Percentiles rank a stretch among this genome's conserved stretches.
phyloP scores from a whole-genome alignment of 495 filamentous ascomycete genomes.

The Neurospora pannonica region DNA sequence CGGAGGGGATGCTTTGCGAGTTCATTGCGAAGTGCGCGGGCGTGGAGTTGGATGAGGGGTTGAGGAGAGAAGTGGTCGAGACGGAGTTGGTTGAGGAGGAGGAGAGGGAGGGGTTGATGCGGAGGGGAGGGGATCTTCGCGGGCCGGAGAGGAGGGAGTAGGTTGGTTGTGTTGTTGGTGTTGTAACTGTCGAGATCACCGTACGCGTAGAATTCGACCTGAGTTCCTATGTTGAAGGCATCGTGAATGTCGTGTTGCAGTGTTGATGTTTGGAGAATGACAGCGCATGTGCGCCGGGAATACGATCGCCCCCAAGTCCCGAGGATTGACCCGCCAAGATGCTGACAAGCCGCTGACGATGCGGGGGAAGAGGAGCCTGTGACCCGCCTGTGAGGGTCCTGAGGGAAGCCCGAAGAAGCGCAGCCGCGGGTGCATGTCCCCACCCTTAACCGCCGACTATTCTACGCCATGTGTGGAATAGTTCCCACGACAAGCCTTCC shows the following conservation, averaged over 20 bases:
- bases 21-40: slow-evolving; percentile 25
- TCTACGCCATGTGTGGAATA: neutral
- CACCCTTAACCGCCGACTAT: neutral
- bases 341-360: neutral
- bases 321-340: neutral
- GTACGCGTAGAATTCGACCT: neutral
- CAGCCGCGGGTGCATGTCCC: neutral
- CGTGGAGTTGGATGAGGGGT: slow-evolving; percentile 5
- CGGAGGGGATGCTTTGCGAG: slow-evolving; percentile 26
- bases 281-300: neutral
- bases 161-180: neutral
- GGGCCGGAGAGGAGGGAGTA: slow-evolving; percentile 23
- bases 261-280: neutral
- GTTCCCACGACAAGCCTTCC: neutral
- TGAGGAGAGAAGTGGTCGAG: slow-evolving; percentile 13
- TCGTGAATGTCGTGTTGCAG: neutral
- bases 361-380: slow-evolving; percentile 6
- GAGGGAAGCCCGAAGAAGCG: neutral
- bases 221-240: neutral
- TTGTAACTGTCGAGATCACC: neutral
- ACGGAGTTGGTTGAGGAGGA: slow-evolving; percentile 20
- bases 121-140: slow-evolving; percentile 24
- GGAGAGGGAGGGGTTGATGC: slow-evolving; percentile 22
- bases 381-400: neutral
- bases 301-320: slow-evolving; percentile 5